A percentile compares a stretch with the other conserved stretches of the same genome.
phyloP scores from a whole-genome alignment of 495 filamentous ascomycete species.

The Xylaria grammica region DNA sequence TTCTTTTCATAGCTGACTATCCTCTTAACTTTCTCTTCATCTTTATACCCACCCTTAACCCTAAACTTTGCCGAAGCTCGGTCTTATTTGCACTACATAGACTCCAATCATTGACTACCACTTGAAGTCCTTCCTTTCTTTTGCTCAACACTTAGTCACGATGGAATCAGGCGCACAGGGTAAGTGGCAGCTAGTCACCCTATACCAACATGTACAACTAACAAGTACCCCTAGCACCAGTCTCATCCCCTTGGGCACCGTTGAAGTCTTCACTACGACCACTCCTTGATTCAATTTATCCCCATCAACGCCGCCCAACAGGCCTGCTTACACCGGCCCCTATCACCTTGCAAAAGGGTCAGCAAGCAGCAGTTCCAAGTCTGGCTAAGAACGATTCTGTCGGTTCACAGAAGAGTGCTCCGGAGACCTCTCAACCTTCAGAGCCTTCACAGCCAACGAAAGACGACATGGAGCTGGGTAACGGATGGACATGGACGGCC shows the following conservation, averaged over 20 bases:
- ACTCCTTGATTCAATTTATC: conserved; percentile 19
- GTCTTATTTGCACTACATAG: not conserved
- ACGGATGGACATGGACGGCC: conserved; percentile 50
- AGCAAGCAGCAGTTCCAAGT: not conserved
- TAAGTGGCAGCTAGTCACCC: not conserved
- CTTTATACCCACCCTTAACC: not conserved
- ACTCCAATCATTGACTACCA: not conserved
- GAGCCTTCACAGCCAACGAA: not conserved
- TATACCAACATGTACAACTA: not conserved
- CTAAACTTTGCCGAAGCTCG: not conserved
- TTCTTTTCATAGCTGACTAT: not conserved
- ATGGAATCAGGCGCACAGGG: conserved; percentile 18
- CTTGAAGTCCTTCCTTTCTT: not conserved
- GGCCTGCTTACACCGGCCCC: conserved; percentile 15
- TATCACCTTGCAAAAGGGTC: conserved; percentile 9
- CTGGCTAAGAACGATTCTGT: conserved; percentile 1
- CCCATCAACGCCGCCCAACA: conserved; percentile 22
- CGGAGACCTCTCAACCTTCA: conserved; percentile 1
- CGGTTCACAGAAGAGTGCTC: conserved; percentile 6
- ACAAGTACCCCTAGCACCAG: conserved; percentile 8
- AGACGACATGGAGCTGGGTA: conserved; percentile 12
- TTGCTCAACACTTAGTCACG: not conserved
- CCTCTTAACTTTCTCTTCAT: not conserved
- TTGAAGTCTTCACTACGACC: conserved; percentile 21
- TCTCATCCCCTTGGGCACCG: conserved; percentile 22